phyloP scores from a whole-genome alignment of 495 filamentous ascomycete genomes.

The Talaromyces trachyspermus region DNA sequence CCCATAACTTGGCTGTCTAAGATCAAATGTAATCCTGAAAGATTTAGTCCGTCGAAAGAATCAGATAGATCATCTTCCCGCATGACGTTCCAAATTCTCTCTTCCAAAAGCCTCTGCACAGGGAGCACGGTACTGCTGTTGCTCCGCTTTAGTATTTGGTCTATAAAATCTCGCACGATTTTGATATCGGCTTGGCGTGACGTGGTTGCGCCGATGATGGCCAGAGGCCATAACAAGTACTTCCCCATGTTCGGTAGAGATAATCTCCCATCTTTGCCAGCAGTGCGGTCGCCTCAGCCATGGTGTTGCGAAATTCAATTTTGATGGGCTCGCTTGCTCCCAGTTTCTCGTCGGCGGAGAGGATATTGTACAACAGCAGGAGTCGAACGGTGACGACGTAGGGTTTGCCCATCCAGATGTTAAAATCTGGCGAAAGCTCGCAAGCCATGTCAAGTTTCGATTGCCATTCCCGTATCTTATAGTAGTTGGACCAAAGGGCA shows the following conservation, averaged over 20 bases:
- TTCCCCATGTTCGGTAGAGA: background rate
- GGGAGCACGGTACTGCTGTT: background rate
- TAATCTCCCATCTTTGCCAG: background rate
- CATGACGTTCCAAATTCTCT: background rate
- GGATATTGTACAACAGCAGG: background rate
- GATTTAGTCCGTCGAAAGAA: background rate
- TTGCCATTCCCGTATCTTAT: background rate
- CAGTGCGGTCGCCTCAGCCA: background rate
- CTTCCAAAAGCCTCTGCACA: background rate
- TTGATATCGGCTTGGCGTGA: background rate
- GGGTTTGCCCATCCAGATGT: background rate
- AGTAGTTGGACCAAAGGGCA: background rate
- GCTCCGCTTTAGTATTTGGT: background rate
- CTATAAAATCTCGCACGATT: background rate
- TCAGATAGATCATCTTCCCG: background rate
- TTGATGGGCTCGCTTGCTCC: background rate
- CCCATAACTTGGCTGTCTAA: background rate
- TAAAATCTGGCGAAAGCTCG: background rate
- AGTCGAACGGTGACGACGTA: background rate
- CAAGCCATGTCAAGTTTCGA: background rate
- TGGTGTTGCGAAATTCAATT: background rate
- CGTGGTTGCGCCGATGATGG: background rate
- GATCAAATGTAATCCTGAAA: background rate
- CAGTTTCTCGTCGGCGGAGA: background rate
- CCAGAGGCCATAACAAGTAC: background rate